Conservation (phyloP, 1,284 basidiomycete genomes). For the Peniophora sp. region DNA sequence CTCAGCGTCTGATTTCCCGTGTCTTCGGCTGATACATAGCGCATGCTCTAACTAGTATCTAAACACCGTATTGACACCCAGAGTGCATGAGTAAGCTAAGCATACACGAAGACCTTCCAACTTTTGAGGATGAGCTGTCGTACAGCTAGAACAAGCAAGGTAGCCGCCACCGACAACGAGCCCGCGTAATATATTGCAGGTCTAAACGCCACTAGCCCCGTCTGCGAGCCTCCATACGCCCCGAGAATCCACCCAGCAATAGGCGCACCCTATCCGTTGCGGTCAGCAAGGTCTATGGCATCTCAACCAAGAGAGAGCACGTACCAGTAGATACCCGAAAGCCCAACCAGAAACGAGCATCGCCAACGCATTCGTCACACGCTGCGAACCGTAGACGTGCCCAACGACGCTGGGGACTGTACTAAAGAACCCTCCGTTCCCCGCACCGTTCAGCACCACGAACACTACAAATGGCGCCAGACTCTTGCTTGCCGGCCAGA, state of each 20-base stretch:
- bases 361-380: constrained; percentile 20
- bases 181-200: constrained; percentile 26
- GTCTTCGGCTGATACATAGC: too few species aligned
- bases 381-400: constrained; percentile 17
- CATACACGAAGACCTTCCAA: constrained; percentile 6
- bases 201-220: constrained; percentile 16
- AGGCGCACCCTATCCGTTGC: constrained; percentile 12
- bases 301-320: not conserved
- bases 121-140: constrained; percentile 5
- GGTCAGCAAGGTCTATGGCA: not conserved
- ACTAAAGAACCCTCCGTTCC: constrained; percentile 26
- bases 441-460: constrained; percentile 19
- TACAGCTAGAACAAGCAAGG: constrained; percentile 14
- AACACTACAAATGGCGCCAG: constrained; percentile 22
- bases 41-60: too few species aligned
- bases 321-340: constrained; percentile 19
- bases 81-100: not conserved
- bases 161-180: constrained; percentile 17
- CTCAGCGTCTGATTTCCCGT: too few species aligned
- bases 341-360: constrained; percentile 26
- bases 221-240: constrained; percentile 15
- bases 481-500: constrained; percentile 24
- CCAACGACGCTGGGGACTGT: constrained; percentile 25
- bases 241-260: constrained; percentile 23
- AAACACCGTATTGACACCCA: too few species aligned